Evolutionary conservation across 441 rosid species (phyloP).

Genomic region (Populus hybrid): DNA sequence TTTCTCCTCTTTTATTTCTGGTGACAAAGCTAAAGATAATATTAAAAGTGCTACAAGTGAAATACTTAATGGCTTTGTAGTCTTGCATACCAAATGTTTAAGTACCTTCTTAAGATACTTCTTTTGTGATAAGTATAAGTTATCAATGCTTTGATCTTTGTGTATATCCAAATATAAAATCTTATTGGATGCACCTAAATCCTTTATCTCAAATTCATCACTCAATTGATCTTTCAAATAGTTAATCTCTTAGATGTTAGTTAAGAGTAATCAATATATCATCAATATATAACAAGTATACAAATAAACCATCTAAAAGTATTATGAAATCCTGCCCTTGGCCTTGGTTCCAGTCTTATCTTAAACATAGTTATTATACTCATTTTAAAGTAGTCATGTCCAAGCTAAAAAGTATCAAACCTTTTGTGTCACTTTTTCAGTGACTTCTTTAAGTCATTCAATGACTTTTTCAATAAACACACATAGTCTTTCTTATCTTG

Average conservation of each 20-base stretch:
- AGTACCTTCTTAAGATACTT: conserved; percentile 3
- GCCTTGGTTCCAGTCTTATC: no score
- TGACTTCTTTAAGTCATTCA: background rate
- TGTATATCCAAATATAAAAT: background rate
- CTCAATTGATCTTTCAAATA: no score
- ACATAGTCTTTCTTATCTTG: background rate
- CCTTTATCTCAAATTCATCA: no score
- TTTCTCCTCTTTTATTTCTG: background rate
- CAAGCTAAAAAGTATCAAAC: background rate
- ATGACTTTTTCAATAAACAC: background rate
- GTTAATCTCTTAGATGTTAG: no score
- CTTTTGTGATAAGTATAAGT: background rate
- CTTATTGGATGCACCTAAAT: background rate
- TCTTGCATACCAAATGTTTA: background rate
- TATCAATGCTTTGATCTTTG: no score
- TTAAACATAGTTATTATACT: background rate
- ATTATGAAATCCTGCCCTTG: background rate
- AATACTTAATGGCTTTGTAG: background rate
- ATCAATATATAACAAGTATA: no score
- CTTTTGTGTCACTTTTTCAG: background rate
- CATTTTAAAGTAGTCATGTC: background rate
- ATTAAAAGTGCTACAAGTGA: background rate
- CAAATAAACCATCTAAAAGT: no score
- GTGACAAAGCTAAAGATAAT: background rate
- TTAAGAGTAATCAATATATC: no score